phyloP scores from a whole-genome alignment of 2,329 filamentous ascomycete genomes.

The Salinomyces thailandicus region DNA sequence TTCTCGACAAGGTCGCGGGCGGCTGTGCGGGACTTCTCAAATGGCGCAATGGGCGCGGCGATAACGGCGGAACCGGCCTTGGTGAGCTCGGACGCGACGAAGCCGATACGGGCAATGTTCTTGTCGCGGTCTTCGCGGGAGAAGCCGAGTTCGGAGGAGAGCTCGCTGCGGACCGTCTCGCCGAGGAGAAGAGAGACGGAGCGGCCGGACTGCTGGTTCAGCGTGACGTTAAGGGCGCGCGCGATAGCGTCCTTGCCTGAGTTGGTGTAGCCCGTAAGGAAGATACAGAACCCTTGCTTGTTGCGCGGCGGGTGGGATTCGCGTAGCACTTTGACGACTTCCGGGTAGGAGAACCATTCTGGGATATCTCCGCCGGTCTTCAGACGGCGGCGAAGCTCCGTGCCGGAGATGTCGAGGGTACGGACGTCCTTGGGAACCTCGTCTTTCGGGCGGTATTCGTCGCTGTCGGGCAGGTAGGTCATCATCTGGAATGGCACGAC shows the following conservation, averaged over 20 bases:
- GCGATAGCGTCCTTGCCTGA: constrained; percentile 94
- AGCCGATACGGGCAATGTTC: constrained; percentile 93
- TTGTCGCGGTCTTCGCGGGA: constrained; percentile 81
- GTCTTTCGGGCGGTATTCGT: constrained; percentile 92
- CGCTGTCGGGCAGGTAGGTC: constrained; percentile 93
- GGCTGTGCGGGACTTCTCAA: constrained; percentile 63
- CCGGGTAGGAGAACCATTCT: constrained; percentile 99
- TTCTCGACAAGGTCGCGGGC: constrained; percentile 81
- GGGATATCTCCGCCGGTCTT: constrained; percentile 89
- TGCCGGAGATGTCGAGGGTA: constrained; percentile 51
- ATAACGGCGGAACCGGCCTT: constrained; percentile 90
- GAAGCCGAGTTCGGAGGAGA: constrained; percentile 93
- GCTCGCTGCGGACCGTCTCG: constrained; percentile 86
- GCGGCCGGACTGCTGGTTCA: constrained; percentile 95
- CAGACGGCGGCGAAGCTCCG: constrained; percentile 82
- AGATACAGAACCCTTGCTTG: constrained; percentile 93
- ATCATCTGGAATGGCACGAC: constrained; percentile 99
- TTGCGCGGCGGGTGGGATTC: constrained; percentile 90
- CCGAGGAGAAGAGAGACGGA: constrained; percentile 89
- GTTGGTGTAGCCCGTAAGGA: constrained; percentile 95
- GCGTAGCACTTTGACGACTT: constrained; percentile 90
- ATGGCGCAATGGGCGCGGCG: constrained; percentile 89
- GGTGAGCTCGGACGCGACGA: constrained; percentile 90
- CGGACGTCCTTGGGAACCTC: constrained; percentile 74
- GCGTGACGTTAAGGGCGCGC: constrained; percentile 86